Conservation (phyloP, 2,329 filamentous ascomycete species). For the Colletotrichum coccodes region DNA sequence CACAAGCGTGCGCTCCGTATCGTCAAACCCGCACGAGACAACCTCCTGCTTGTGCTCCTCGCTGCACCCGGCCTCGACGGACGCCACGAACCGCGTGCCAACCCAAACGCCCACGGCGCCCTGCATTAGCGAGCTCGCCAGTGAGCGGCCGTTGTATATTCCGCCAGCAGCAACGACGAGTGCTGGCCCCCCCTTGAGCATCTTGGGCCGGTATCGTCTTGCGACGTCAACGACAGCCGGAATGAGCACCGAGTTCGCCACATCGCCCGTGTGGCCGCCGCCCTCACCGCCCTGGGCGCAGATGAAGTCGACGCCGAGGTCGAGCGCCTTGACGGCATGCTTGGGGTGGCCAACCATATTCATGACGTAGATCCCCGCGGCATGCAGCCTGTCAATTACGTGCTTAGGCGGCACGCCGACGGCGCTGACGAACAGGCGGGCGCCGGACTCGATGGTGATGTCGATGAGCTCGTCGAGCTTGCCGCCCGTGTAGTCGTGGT, state of each 20-base stretch:
- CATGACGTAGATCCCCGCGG: conserved; percentile 86
- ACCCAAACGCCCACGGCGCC: conserved; percentile 94
- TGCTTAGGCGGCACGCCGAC: conserved; percentile 84
- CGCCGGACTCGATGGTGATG: conserved; percentile 86
- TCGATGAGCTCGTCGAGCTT: conserved; percentile 89
- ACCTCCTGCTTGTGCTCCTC: conserved; percentile 87
- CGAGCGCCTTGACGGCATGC: conserved; percentile 89
- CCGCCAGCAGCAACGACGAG: conserved; percentile 92
- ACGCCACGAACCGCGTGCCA: conserved; percentile 90
- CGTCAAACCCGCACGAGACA: conserved; percentile 80
- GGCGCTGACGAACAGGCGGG: conserved; percentile 85
- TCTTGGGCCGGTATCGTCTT: conserved; percentile 72
- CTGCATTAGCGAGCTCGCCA: conserved; percentile 87
- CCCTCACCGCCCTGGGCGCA: conserved; percentile 95
- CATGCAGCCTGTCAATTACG: conserved; percentile 81
- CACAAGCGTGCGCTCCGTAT: conserved; percentile 85
- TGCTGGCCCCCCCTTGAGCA: conserved; percentile 75
- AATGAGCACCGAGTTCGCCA: conserved; percentile 86
- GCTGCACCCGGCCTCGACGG: conserved; percentile 82
- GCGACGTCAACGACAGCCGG: conserved; percentile 90
- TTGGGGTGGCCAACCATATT: conserved; percentile 97
- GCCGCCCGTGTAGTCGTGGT: conserved; percentile 94
- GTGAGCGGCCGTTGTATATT: conserved; percentile 81
- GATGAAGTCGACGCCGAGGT: conserved; percentile 88
- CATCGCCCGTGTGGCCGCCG: conserved; percentile 90